phyloP scores from a whole-genome alignment of 176 grass and related monocot species.

The Lolium perenne region DNA sequence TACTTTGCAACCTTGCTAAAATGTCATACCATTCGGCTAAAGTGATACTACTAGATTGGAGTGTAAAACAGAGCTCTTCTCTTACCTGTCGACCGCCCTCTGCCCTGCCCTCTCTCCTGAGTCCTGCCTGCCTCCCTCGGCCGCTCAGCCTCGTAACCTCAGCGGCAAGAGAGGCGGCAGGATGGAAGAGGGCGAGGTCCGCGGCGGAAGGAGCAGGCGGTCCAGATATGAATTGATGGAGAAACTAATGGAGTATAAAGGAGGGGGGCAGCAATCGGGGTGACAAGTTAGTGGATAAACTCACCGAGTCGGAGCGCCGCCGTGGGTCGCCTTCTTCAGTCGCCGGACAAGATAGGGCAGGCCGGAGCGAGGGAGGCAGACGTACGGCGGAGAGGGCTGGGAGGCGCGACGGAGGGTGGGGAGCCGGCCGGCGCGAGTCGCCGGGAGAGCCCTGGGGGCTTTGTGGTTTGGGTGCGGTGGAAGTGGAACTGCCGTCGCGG shows the following conservation, averaged over 20 bases:
- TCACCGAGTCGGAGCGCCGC: constrained; percentile 2
- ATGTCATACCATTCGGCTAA: too few relatives aligned
- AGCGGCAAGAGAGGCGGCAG: not conserved
- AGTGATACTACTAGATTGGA: not conserved
- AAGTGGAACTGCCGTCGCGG: constrained; percentile 1
- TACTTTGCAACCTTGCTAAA: not conserved
- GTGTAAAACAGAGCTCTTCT: not conserved
- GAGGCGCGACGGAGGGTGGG: not conserved
- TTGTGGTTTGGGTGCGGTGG: not conserved
- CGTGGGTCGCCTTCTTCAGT: not conserved
- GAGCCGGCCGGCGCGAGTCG: not conserved
- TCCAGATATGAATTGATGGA: not conserved
- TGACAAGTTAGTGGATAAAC: not conserved
- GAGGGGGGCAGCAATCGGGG: not conserved
- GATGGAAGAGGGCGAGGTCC: not conserved
- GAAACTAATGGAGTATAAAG: not conserved
- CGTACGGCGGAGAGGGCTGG: not conserved
- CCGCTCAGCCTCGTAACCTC: not conserved
- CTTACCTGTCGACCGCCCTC: not conserved
- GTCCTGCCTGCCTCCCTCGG: not conserved
- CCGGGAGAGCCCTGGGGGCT: not conserved
- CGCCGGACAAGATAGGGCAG: not conserved
- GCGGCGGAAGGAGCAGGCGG: not conserved
- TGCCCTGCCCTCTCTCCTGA: not conserved
- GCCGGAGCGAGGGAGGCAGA: not conserved